phyloP scores from a whole-genome alignment of 2,329 filamentous ascomycete species.

The Didymella exigua region DNA sequence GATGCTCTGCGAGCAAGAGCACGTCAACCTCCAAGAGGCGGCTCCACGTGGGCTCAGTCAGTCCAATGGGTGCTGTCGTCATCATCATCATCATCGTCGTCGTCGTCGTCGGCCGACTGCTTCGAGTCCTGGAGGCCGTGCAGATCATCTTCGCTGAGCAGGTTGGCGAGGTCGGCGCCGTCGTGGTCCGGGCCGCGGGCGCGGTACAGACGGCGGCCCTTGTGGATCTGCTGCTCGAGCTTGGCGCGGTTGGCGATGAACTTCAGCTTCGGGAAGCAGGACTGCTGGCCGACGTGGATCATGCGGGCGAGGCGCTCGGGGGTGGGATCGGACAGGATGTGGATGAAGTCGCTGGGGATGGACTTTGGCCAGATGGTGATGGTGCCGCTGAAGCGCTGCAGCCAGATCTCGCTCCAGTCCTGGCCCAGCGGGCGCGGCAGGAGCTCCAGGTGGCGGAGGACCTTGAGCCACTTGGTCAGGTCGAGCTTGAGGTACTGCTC shows the following conservation, averaged over 20 bases:
- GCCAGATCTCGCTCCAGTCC: constrained; percentile 96
- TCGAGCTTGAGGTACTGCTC: constrained; percentile 97
- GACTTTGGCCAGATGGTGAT: constrained; percentile 96
- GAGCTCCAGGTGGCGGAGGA: constrained; percentile 88
- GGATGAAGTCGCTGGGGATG: constrained; percentile 76
- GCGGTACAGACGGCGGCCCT: constrained; percentile 57
- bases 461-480: constrained; percentile 96
- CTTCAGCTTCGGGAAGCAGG: constrained; percentile 86
- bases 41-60: no score
- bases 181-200: constrained; percentile 37
- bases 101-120: no score
- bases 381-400: constrained; percentile 92
- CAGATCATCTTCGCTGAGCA: constrained; percentile 56
- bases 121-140: constrained; percentile 48
- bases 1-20: no score
- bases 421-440: constrained; percentile 88
- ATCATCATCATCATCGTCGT: no score
- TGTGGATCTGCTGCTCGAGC: constrained; percentile 72
- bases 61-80: no score
- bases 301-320: constrained; percentile 78
- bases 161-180: constrained; percentile 43
- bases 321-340: constrained; percentile 85
- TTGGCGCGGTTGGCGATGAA: constrained; percentile 88
- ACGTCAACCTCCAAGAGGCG: no score
- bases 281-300: constrained; percentile 88